phyloP scores from a whole-genome alignment of 108 stramenopile genomes.

The Fragilaria radians region DNA sequence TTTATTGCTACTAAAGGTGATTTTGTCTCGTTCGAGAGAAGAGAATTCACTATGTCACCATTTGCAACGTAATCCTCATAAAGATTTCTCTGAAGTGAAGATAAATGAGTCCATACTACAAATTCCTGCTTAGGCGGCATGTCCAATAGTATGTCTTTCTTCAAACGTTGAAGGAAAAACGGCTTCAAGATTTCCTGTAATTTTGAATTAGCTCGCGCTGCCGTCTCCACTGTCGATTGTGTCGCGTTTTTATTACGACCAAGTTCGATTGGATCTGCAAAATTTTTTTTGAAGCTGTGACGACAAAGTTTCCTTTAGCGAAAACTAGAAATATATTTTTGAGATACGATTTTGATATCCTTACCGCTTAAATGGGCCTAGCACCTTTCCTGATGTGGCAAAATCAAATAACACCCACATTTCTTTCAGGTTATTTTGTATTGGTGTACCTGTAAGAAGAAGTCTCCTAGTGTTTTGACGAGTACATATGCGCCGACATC shows the following conservation, averaged over 20 bases:
- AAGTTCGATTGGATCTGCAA: slow-evolving; percentile 67
- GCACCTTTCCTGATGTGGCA: slow-evolving; percentile 60
- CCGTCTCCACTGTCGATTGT: slow-evolving; percentile 43
- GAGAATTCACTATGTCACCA: slow-evolving; percentile 42
- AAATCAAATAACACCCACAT: slow-evolving; percentile 94
- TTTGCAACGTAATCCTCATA: slow-evolving; percentile 69
- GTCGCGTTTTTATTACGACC: slow-evolving; percentile 71
- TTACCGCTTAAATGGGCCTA: slow-evolving; percentile 40
- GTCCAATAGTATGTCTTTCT: slow-evolving; percentile 75
- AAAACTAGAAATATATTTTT: slow-evolving; percentile 32
- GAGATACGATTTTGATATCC: background rate
- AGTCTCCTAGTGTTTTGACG: slow-evolving; percentile 55
- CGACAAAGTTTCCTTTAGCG: slow-evolving; percentile 2
- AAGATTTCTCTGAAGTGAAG: slow-evolving; percentile 66
- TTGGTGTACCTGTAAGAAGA: slow-evolving; percentile 91
- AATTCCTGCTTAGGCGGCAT: slow-evolving; percentile 91
- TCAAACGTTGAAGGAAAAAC: slow-evolving; percentile 84
- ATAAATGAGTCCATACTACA: slow-evolving; percentile 87
- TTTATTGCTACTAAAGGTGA: slow-evolving; percentile 62
- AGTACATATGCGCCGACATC: slow-evolving; percentile 46
- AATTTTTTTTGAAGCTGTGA: slow-evolving; percentile 48
- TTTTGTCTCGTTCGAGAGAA: slow-evolving; percentile 33
- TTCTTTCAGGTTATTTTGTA: slow-evolving; percentile 87
- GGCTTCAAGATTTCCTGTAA: slow-evolving; percentile 73
- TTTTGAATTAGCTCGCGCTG: slow-evolving; percentile 55